phyloP scores from a whole-genome alignment of 2,329 filamentous ascomycete genomes.

The Akanthomyces uredinophilus region DNA sequence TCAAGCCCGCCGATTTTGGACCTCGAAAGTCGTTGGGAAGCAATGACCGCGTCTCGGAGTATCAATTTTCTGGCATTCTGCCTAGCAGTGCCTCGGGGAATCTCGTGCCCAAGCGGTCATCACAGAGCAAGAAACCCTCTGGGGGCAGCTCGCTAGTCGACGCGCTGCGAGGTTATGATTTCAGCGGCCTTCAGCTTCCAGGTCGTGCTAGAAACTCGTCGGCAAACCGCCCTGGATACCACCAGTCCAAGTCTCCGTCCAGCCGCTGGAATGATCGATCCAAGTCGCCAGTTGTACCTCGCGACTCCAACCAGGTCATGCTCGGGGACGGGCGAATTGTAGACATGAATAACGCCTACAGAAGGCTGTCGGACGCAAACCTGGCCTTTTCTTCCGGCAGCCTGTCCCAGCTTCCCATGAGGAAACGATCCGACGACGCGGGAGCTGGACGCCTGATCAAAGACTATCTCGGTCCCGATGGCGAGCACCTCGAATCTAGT shows the following conservation, averaged over 20 bases:
- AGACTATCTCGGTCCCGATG: conserved; percentile 60
- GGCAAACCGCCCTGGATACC: conserved; percentile 31
- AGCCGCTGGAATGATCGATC: conserved; percentile 39
- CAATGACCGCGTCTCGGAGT: conserved; percentile 45
- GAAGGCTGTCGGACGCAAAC: conserved; percentile 66
- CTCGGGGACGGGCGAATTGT: conserved; percentile 58
- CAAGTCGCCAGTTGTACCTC: conserved; percentile 32
- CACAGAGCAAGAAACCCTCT: conserved; percentile 36
- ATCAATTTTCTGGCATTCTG: conserved; percentile 58
- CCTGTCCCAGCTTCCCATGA: conserved; percentile 55
- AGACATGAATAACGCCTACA: conserved; percentile 65
- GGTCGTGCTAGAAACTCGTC: conserved; percentile 39
- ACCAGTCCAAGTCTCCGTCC: conserved; percentile 51
- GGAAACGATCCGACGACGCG: conserved; percentile 42
- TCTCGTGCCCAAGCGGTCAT: conserved; percentile 46
- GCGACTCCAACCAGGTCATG: conserved; percentile 36
- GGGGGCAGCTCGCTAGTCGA: conserved; percentile 42
- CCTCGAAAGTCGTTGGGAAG: conserved; percentile 23
- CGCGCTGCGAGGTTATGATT: conserved; percentile 47
- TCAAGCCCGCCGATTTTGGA: conserved; percentile 43
- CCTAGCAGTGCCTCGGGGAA: conserved; percentile 44
- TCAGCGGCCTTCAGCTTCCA: conserved; percentile 44
- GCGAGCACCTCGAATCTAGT: conserved; percentile 62
- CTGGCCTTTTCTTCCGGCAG: conserved; percentile 59
- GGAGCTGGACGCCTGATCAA: conserved; percentile 58